These are phyloP conservation scores for Pseudogymnoascus sp. DNA, from an alignment of 2,329 filamentous ascomycete species.

Conservation along the genomic window DNA sequence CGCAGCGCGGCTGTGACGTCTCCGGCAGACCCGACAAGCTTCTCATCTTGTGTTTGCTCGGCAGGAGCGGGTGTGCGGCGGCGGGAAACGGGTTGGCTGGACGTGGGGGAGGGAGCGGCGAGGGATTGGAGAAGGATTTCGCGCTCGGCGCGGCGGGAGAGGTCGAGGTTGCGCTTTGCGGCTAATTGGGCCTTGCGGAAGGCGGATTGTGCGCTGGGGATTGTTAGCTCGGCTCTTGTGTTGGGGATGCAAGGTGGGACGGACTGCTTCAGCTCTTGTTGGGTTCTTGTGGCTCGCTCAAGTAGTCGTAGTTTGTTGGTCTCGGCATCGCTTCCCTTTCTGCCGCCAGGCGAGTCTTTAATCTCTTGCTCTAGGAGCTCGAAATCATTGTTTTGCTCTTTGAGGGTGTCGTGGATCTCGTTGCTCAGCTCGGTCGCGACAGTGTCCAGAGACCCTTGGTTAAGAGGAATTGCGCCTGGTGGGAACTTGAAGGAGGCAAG, in stretches of 20 bases:
- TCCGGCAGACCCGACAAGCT: constrained; percentile 65
- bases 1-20: constrained; percentile 81
- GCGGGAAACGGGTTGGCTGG: constrained; percentile 26
- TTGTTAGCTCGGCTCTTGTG: background rate
- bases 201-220: constrained; percentile 48
- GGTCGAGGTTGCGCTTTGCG: constrained; percentile 67
- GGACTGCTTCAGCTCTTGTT: constrained; percentile 66
- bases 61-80: constrained; percentile 30
- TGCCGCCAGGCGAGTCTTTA: constrained; percentile 54
- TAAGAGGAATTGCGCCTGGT: constrained; percentile 49
- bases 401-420: constrained; percentile 73
- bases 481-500: constrained; percentile 52
- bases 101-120: constrained; percentile 33
- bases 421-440: constrained; percentile 57
- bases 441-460: constrained; percentile 21
- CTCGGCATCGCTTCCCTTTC: constrained; percentile 46
- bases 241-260: constrained; percentile 14
- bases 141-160: constrained; percentile 68
- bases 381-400: constrained; percentile 74
- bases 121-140: constrained; percentile 66
- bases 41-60: constrained; percentile 53
- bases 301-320: constrained; percentile 59
- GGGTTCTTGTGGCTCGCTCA: constrained; percentile 59
- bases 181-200: constrained; percentile 78
- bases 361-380: constrained; percentile 74